phyloP scores from a whole-genome alignment of 2,329 filamentous ascomycete genomes.

The Aspergillus sp. region DNA sequence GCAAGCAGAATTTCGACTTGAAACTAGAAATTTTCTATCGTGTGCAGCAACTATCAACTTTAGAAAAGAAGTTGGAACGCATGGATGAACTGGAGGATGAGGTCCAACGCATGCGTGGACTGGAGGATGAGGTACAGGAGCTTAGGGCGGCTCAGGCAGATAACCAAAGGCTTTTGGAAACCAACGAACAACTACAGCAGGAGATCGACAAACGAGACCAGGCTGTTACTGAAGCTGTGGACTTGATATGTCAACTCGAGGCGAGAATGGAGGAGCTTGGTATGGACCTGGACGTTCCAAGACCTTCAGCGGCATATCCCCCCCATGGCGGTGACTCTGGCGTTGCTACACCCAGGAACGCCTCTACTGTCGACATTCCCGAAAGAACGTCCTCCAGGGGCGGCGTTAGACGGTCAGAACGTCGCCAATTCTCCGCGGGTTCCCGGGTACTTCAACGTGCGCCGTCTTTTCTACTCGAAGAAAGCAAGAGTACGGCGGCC shows the following conservation, averaged over 20 bases:
- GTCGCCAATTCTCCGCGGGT: constrained; percentile 21
- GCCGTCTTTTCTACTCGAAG: constrained; percentile 41
- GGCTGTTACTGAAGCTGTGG: constrained; percentile 44
- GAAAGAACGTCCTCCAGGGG: constrained; percentile 40
- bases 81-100: constrained; percentile 41
- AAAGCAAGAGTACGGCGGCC: constrained; percentile 37
- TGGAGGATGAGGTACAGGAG: constrained; percentile 39
- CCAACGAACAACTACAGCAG: constrained; percentile 37
- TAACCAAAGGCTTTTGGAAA: constrained; percentile 36
- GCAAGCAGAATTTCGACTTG: constrained; percentile 45
- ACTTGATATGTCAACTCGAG: constrained; percentile 46
- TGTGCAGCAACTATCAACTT: constrained; percentile 33
- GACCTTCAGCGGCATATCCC: constrained; percentile 27
- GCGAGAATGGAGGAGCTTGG: constrained; percentile 37
- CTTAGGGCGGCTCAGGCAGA: constrained; percentile 37
- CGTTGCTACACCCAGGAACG: constrained; percentile 29
- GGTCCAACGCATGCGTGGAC: constrained; percentile 26
- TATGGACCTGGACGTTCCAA: constrained; percentile 19
- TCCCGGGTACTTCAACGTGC: constrained; percentile 32
- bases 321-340: constrained; percentile 27
- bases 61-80: constrained; percentile 40
- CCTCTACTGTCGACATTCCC: constrained; percentile 34
- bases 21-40: constrained; percentile 45
- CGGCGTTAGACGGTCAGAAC: constrained; percentile 20
- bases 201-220: constrained; percentile 43